These are phyloP conservation scores for Akanthomyces muscarius DNA, from an alignment of 2,329 filamentous ascomycete species.

Conservation along the genomic window DNA sequence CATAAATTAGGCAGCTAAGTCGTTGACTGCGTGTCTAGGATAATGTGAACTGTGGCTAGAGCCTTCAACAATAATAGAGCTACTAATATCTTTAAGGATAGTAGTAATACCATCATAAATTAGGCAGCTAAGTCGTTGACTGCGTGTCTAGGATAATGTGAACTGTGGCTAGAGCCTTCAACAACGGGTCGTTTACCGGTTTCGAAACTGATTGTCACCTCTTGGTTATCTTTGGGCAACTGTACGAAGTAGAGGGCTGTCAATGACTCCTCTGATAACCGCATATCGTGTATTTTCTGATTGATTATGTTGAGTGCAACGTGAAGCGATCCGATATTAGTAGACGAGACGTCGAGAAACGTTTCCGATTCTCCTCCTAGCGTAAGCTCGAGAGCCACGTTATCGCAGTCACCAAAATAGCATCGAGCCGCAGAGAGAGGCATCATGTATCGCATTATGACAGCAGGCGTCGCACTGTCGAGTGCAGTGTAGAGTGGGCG, in stretches of 20 bases:
- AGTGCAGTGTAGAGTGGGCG: no score
- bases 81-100: conserved; percentile 25
- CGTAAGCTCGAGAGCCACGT: no score
- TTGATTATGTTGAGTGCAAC: conserved; percentile 29
- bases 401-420: no score
- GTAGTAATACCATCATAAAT: conserved; percentile 22
- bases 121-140: background rate
- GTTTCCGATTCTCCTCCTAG: conserved; percentile 10
- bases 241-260: conserved; percentile 29
- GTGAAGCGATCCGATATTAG: conserved; percentile 24
- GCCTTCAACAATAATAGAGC: conserved; percentile 20
- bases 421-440: no score
- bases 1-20: conserved; percentile 19
- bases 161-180: background rate
- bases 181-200: conserved; percentile 26
- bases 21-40: background rate
- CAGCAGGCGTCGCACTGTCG: no score
- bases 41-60: background rate
- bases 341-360: conserved; percentile 26
- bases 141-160: background rate
- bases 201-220: conserved; percentile 23
- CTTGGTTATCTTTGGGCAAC: conserved; percentile 15
- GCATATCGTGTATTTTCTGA: conserved; percentile 30
- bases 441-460: no score
- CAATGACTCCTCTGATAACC: conserved; percentile 25